Percentiles rank a stretch among this genome's conserved stretches.
phyloP scores from a whole-genome alignment of 2,329 filamentous ascomycete species.

The Grosmannia serpens region DNA sequence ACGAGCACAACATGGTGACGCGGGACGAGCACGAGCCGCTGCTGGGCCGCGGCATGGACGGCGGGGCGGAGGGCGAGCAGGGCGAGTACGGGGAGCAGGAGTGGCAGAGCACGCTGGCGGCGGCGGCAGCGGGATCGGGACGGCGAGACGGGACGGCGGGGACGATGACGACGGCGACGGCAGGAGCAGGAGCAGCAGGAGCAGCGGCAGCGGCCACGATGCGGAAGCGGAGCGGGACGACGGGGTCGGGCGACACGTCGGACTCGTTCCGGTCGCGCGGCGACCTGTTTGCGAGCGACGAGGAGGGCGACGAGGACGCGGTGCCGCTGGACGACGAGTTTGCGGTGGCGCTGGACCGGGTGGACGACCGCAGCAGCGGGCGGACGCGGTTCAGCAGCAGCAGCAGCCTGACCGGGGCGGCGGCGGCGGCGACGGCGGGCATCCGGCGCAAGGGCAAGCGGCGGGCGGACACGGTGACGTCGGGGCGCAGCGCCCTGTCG shows the following conservation, averaged over 20 bases:
- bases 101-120: background rate
- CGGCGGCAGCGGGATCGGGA: slow-evolving; percentile 15
- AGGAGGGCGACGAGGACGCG: slow-evolving; percentile 79
- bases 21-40: slow-evolving; percentile 57
- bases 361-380: slow-evolving; percentile 66
- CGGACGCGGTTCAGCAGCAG: slow-evolving; percentile 42
- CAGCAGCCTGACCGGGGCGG: slow-evolving; percentile 27
- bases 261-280: slow-evolving; percentile 81
- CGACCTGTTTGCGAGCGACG: slow-evolving; percentile 82
- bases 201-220: background rate
- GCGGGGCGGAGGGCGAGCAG: slow-evolving; percentile 29
- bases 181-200: too few relatives aligned
- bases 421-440: slow-evolving; percentile 48
- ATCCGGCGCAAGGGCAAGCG: slow-evolving; percentile 39
- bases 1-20: slow-evolving; percentile 3
- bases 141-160: background rate
- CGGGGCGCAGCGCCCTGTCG: slow-evolving; percentile 20
- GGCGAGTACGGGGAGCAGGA: background rate
- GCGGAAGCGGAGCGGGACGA: slow-evolving; percentile 64
- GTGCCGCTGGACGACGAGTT: slow-evolving; percentile 91
- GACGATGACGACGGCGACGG: background rate
- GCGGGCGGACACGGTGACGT: slow-evolving; percentile 10
- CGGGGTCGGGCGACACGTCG: slow-evolving; percentile 67
- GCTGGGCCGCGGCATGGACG: slow-evolving; percentile 25
- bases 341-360: slow-evolving; percentile 66